phyloP scores from a whole-genome alignment of 306 rosid species.

The Fagus sylvatica region DNA sequence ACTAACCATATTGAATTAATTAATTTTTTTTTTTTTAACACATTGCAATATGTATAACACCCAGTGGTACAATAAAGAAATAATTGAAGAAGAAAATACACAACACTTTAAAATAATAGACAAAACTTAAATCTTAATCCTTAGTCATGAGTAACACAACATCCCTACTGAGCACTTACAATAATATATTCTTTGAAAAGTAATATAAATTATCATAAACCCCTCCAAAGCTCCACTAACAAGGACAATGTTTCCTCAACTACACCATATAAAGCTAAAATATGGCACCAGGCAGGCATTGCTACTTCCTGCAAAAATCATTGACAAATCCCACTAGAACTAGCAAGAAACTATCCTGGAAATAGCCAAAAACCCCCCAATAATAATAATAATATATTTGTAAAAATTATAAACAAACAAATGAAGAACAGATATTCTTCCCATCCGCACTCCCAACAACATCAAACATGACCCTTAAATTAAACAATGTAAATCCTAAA shows the following conservation, averaged over 20 bases:
- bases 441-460: constrained; percentile 61
- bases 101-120: constrained; percentile 38
- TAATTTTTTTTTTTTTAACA: background rate
- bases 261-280: constrained; percentile 41
- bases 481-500: constrained; percentile 40
- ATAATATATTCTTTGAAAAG: constrained; percentile 49
- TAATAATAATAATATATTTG: constrained; percentile 11
- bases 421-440: constrained; percentile 73
- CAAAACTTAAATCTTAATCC: constrained; percentile 43
- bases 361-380: constrained; percentile 25
- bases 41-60: constrained; percentile 25
- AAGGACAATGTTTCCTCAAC: constrained; percentile 44
- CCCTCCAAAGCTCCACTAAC: constrained; percentile 45
- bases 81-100: constrained; percentile 28
- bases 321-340: constrained; percentile 44
- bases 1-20: constrained; percentile 34
- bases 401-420: constrained; percentile 38
- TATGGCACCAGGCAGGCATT: constrained; percentile 48
- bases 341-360: constrained; percentile 31
- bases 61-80: constrained; percentile 35
- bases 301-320: constrained; percentile 20
- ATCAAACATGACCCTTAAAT: constrained; percentile 40
- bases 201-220: constrained; percentile 47
- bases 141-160: constrained; percentile 42
- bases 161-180: constrained; percentile 45